Evolutionary conservation across 2,329 filamentous ascomycete species (phyloP).

Genomic region (Penicillium polonicum): DNA sequence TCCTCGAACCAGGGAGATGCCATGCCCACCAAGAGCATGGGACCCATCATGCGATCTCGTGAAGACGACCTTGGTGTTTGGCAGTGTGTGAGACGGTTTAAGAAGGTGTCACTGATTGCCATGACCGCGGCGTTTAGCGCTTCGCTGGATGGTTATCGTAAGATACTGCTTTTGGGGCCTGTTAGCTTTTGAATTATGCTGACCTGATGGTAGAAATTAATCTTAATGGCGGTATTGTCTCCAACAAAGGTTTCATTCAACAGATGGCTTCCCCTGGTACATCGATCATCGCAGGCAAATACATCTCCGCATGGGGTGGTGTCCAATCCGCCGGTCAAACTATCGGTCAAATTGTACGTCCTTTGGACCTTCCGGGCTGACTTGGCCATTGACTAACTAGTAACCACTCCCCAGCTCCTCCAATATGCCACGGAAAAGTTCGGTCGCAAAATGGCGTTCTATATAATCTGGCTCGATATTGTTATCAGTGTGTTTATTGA

Average conservation of each 20-base stretch:
- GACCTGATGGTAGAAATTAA: slow-evolving; percentile 26
- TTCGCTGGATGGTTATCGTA: slow-evolving; percentile 46
- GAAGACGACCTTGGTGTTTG: slow-evolving; percentile 43
- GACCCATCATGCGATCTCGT: slow-evolving; percentile 37
- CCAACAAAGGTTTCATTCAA: slow-evolving; percentile 44
- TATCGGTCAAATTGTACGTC: slow-evolving; percentile 40
- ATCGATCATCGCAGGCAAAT: slow-evolving; percentile 36
- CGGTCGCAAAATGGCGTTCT: slow-evolving; percentile 39
- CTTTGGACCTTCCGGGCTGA: background rate
- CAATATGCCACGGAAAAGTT: slow-evolving; percentile 38
- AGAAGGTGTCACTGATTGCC: slow-evolving; percentile 36
- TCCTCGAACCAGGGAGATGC: background rate
- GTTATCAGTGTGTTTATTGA: slow-evolving; percentile 42
- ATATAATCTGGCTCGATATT: slow-evolving; percentile 38
- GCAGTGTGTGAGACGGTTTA: slow-evolving; percentile 39
- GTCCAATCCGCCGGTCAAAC: slow-evolving; percentile 43
- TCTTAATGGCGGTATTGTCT: slow-evolving; percentile 42
- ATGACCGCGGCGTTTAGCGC: slow-evolving; percentile 46
- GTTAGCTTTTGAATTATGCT: background rate
- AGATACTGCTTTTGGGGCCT: slow-evolving; percentile 1
- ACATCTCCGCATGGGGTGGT: slow-evolving; percentile 43
- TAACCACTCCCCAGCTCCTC: slow-evolving; percentile 22
- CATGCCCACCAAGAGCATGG: background rate
- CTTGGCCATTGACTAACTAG: background rate
- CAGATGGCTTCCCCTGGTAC: slow-evolving; percentile 35